Evolutionary conservation across 352 stramenopile species (phyloP), one percentile per base, ranked within the genome.

Genomic region (Pythium sp.): DNA sequence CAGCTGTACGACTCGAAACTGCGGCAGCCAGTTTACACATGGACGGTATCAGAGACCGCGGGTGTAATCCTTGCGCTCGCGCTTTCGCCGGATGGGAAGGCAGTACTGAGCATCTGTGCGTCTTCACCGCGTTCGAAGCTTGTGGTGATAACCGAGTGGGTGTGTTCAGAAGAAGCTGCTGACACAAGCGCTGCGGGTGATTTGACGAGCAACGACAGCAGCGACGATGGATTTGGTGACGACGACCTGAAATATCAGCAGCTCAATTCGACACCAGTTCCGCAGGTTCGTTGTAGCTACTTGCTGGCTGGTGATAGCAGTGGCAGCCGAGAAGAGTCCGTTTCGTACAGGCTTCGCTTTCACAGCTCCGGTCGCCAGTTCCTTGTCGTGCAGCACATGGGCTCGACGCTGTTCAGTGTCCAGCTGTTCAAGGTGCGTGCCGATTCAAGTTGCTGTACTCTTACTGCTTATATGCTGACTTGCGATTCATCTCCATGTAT

Each of bases 1-100:
- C 46, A 55, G 11, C 8, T 71, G 11, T 71, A 66, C 36, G 51
- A 71, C 65, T 14, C 58, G 24, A 71, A 53, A 22, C 36, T 66
- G 34, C 65, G 58, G n/a, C 58, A 65, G 43, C 65, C 65, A 18
- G 26, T 71, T 28, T 49, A 34, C 15, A 56, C 20, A 12, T 71
- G 65, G 65, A 30, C 7, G 26, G 34, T 20, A n/a, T 30, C 36
- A 18, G 62, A 51, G 20, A 15, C 62, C 14, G 54, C 26, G 3
- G 3, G 20, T 18, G 15, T 15, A 53, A 54, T 65, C 20, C 49
- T 26, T 8, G 65, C 65, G n/a, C 65, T 71, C 18, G 34, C 65
- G 0, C 28, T 71, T 8, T 60, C 65, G 8, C 58, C 65, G 0
- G 58, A 66, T 15, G 65, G 65, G 8, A 56, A 47, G 7, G 32